These are phyloP conservation scores for Phaseolus lunatus DNA, from an alignment of 306 rosid genomes.

Conservation along the genomic window DNA sequence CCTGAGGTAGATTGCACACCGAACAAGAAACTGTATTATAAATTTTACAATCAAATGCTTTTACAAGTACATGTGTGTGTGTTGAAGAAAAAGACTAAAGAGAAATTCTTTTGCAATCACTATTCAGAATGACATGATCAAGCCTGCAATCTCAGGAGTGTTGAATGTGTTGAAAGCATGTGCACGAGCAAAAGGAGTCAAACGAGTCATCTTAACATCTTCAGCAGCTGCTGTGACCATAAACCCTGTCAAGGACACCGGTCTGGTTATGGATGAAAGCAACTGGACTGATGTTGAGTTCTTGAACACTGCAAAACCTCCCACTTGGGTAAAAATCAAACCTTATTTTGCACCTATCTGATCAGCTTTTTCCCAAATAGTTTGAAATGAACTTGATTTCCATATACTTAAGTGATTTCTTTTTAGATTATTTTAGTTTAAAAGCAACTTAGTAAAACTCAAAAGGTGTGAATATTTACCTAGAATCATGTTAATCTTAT, in stretches of 20 bases:
- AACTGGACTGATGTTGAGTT: constrained; percentile 77
- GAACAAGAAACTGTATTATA: background rate
- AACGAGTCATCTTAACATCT: constrained; percentile 80
- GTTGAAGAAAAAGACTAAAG: background rate
- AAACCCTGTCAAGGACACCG: constrained; percentile 60
- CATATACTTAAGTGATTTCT: background rate
- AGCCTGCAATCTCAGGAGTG: constrained; percentile 80
- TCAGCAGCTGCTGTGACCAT: constrained; percentile 79
- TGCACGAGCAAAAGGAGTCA: constrained; percentile 66
- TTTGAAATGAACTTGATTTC: background rate
- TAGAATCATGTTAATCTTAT: background rate
- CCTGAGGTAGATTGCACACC: constrained; percentile 70
- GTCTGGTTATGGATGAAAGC: constrained; percentile 63
- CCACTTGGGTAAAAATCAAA: constrained; percentile 69
- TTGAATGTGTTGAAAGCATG: constrained; percentile 74
- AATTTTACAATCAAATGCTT: background rate
- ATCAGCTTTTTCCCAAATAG: background rate
- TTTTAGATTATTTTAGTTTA: background rate
- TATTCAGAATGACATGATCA: constrained; percentile 82
- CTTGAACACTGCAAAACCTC: constrained; percentile 67
- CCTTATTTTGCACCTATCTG: background rate
- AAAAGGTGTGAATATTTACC: background rate
- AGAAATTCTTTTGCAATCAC: constrained; percentile 10
- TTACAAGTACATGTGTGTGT: background rate
- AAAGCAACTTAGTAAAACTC: background rate